Percentiles rank a stretch among this genome's conserved stretches.
These are phyloP conservation scores for Euphorbia celastroides DNA, from an alignment of 441 rosid genomes.

Conservation along the genomic window DNA sequence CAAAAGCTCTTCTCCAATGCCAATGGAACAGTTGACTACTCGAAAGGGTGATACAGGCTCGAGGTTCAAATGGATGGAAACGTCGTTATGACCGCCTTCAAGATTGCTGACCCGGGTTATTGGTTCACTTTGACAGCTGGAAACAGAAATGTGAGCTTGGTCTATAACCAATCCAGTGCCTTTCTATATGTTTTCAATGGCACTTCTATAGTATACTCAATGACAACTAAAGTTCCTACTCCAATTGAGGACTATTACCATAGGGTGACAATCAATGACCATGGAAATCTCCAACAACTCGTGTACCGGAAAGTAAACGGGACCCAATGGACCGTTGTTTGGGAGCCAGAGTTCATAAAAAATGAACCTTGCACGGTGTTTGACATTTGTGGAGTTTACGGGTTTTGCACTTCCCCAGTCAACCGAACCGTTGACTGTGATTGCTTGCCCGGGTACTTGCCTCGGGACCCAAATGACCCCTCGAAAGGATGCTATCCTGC, in stretches of 20 bases:
- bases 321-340: constrained; percentile 18
- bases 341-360: constrained; percentile 16
- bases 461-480: constrained; percentile 20
- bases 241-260: constrained; percentile 22
- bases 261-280: constrained; percentile 19
- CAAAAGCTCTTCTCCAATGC: constrained; percentile 17
- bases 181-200: constrained; percentile 10
- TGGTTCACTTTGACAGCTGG: constrained; percentile 10
- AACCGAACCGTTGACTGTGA: constrained; percentile 9
- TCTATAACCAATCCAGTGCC: constrained; percentile 19
- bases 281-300: constrained; percentile 21
- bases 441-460: constrained; percentile 25
- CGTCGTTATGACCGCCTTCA: constrained; percentile 21
- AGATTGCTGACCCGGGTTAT: constrained; percentile 23
- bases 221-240: constrained; percentile 6
- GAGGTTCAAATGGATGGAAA: constrained; percentile 27
- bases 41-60: constrained; percentile 24
- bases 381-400: constrained; percentile 24
- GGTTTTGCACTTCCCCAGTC: constrained; percentile 24
- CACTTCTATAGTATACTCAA: not conserved
- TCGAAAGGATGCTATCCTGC: constrained; percentile 29
- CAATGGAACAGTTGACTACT: constrained; percentile 16
- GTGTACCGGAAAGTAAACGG: constrained; percentile 14
- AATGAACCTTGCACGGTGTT: constrained; percentile 18
- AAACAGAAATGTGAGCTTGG: constrained; percentile 8